Evolutionary conservation across 2,329 filamentous ascomycete species (phyloP).

Genomic region (Alternaria ventricosa): DNA sequence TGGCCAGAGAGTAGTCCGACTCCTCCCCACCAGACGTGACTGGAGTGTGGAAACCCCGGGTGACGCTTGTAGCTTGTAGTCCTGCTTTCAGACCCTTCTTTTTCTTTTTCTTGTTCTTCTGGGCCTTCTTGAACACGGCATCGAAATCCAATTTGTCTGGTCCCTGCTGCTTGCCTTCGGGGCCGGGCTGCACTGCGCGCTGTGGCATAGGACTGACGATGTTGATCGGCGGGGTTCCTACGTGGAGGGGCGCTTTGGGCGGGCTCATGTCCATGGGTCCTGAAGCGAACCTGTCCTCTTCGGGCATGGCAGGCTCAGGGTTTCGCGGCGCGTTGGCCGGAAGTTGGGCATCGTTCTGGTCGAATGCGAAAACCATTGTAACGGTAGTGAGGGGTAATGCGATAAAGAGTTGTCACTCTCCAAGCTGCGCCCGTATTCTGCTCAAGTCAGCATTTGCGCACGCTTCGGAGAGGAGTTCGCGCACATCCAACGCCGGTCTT

Average conservation of each 20-base stretch:
- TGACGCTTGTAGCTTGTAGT: slow-evolving; percentile 43
- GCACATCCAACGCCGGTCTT: slow-evolving; percentile 34
- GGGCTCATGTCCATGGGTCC: slow-evolving; percentile 36
- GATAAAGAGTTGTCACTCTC: slow-evolving; percentile 14
- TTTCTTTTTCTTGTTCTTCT: slow-evolving; percentile 50
- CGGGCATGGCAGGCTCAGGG: slow-evolving; percentile 8
- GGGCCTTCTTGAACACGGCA: slow-evolving; percentile 45
- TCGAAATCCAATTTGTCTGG: slow-evolving; percentile 49
- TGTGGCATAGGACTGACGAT: slow-evolving; percentile 43
- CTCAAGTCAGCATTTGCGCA: slow-evolving; percentile 30
- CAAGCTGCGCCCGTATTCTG: slow-evolving; percentile 24
- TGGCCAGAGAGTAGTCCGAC: slow-evolving; percentile 56
- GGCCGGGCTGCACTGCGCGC: slow-evolving; percentile 30
- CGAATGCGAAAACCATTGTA: slow-evolving; percentile 46
- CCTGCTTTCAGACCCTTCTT: slow-evolving; percentile 40
- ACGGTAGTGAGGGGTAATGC: slow-evolving; percentile 13
- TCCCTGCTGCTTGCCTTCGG: slow-evolving; percentile 31
- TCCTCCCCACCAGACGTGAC: slow-evolving; percentile 62
- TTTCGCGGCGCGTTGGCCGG: slow-evolving; percentile 17
- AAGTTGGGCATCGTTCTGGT: slow-evolving; percentile 41
- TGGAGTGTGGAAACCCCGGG: slow-evolving; percentile 59
- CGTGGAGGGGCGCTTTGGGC: slow-evolving; percentile 26
- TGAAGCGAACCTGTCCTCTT: slow-evolving; percentile 25
- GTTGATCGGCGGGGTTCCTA: slow-evolving; percentile 47
- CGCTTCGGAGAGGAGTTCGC: slow-evolving; percentile 16